Percentiles rank a stretch among this genome's conserved stretches.
These are phyloP conservation scores for Trypanosoma grayi DNA, from an alignment of 208 protist species.

Conservation along the genomic window DNA sequence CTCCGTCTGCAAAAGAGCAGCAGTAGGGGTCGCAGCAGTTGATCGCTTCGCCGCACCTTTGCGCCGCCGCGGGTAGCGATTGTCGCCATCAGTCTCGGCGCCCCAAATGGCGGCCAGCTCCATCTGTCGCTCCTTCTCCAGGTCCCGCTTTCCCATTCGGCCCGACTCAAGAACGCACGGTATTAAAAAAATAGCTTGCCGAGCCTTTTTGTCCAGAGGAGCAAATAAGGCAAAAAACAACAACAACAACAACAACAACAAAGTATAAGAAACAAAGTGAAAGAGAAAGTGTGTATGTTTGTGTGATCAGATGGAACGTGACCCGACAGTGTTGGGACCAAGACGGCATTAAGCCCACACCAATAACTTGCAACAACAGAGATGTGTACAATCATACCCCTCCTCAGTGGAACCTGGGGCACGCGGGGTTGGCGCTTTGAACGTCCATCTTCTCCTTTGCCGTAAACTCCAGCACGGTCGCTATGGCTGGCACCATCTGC, in stretches of 20 bases:
- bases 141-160: conserved; percentile 66
- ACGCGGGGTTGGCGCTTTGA: conserved; percentile 50
- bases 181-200: not conserved
- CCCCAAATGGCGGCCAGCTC: conserved; percentile 89
- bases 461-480: conserved; percentile 81
- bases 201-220: conserved; percentile 1
- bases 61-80: conserved; percentile 66
- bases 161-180: not conserved
- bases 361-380: not conserved
- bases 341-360: too few relatives aligned
- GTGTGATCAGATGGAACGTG: too few relatives aligned
- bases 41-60: conserved; percentile 30
- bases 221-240: conserved; percentile 8
- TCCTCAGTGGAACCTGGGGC: conserved; percentile 64
- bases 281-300: too few relatives aligned
- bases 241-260: not conserved
- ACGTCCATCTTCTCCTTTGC: conserved; percentile 74
- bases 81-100: conserved; percentile 64
- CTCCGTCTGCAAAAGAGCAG: conserved; percentile 24
- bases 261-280: not conserved
- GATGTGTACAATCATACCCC: not conserved
- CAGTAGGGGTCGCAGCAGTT: not conserved
- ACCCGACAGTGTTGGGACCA: too few relatives aligned
- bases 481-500: conserved; percentile 86
- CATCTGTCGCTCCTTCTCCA: conserved; percentile 82